Conservation (phyloP, 1,139 yeast species). For the Pichia sp. region DNA sequence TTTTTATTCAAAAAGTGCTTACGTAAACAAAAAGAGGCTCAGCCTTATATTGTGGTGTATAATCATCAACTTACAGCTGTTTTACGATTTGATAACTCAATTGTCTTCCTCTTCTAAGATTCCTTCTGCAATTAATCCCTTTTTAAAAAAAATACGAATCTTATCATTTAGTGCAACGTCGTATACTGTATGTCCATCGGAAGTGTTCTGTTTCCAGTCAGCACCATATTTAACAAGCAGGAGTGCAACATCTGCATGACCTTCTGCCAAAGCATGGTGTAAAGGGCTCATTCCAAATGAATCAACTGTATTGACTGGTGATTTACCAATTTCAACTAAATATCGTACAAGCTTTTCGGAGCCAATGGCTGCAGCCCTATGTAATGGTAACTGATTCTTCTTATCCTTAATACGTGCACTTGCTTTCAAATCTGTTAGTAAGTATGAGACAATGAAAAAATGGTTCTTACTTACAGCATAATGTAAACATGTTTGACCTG, state of each 20-base stretch:
- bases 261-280: constrained; percentile 90
- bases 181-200: constrained; percentile 51
- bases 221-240: constrained; percentile 62
- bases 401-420: constrained; percentile 62
- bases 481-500: constrained; percentile 73
- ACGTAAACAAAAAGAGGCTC: not conserved
- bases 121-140: constrained; percentile 8
- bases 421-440: constrained; percentile 49
- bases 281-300: constrained; percentile 75
- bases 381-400: constrained; percentile 61
- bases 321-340: constrained; percentile 47
- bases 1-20: not conserved
- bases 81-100: too few species aligned
- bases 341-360: constrained; percentile 46
- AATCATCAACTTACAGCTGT: not conserved
- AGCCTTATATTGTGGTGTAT: not conserved
- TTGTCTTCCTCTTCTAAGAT: constrained; percentile 1
- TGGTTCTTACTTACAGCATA: constrained; percentile 70
- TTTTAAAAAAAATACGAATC: constrained; percentile 39
- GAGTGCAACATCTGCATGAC: constrained; percentile 73
- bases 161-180: constrained; percentile 60
- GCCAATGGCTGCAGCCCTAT: constrained; percentile 82
- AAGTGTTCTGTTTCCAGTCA: constrained; percentile 42
- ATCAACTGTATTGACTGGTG: constrained; percentile 67
- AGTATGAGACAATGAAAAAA: constrained; percentile 42